Evolutionary conservation across 208 protist genomes (phyloP), one percentile per base, ranked within the genome.

Genomic region (Crithidia fasciculata): DNA sequence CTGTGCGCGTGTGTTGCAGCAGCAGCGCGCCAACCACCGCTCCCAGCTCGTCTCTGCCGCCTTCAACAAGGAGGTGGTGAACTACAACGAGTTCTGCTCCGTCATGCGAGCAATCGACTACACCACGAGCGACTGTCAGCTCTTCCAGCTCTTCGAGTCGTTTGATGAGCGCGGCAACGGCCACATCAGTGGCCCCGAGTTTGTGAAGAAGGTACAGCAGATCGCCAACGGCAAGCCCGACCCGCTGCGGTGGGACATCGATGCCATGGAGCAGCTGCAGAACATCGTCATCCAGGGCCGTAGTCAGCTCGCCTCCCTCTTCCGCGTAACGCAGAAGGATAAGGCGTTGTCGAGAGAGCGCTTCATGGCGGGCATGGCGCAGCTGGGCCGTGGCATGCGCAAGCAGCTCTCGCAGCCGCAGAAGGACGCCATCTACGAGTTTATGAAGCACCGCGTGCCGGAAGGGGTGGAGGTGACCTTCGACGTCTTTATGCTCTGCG

Each of bases 11-110:
- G 56, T 95, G n/a, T 73, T 89, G 53, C 86, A 89, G 83, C 92
- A 92, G 80, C 91, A 93, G 63, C 84, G 88, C 43, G 79, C 82
- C 36, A 91, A 91, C 69, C 91, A 93, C 75, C 87, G 88, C 61
- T 91, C 85, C 6, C 88, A 93, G 78, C 82, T 92, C 44, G 87
- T 96, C 19, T 78, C 80, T 5, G 84, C 82, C 28, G 86, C 86
- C 41, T 94, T 94, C 57, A 92, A 84, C 73, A 93, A 91, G 78
- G 78, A 85, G 15, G 72, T 86, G 56, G 86, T 96, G 40, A 90
- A 71, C 72, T 96, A 95, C 78, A 91, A 88, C 49, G 90, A 95
- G 70, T 96, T 95, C 85, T 95, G 88, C 80, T 92, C 85, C 47
- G 87, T 95, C 50, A 80, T 96, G 59, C 88, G 89, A 19, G 86